Conservation (phyloP, 495 filamentous ascomycete species). For the Podospora comata region DNA sequence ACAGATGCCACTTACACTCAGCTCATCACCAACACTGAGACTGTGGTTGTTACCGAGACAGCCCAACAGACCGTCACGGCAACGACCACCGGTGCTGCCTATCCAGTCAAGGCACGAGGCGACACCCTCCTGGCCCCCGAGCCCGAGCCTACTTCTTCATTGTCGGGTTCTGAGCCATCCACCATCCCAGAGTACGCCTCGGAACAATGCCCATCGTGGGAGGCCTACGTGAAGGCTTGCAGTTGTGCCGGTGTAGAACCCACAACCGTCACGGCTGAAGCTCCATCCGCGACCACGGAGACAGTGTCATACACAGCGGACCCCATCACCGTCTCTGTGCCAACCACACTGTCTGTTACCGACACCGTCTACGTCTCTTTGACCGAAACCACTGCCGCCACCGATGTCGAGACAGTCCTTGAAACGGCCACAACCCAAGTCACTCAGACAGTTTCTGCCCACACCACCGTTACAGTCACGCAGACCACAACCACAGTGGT, state of each 20-base stretch:
- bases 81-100: not conserved
- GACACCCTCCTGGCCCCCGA: not conserved
- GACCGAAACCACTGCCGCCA: slow-evolving; percentile 13
- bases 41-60: slow-evolving; percentile 8
- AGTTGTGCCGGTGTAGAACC: slow-evolving; percentile 15
- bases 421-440: slow-evolving; percentile 2
- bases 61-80: not conserved
- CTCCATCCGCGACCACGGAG: slow-evolving; percentile 2
- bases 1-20: not conserved
- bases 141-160: not conserved
- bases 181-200: slow-evolving; percentile 15
- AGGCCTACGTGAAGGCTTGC: slow-evolving; percentile 23
- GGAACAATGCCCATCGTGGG: slow-evolving; percentile 17
- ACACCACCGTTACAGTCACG: slow-evolving; percentile 7
- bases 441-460: slow-evolving; percentile 3
- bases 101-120: not conserved
- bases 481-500: not conserved
- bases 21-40: not conserved
- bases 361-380: slow-evolving; percentile 7
- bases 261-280: slow-evolving; percentile 12
- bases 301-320: slow-evolving; percentile 13
- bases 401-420: slow-evolving; percentile 16
- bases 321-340: not conserved
- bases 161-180: not conserved
- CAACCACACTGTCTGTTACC: slow-evolving; percentile 11